Percentiles rank a stretch among this genome's conserved stretches.
Evolutionary conservation across 139 green algal species (phyloP).

Genomic region (Tetradesmus obliquus): DNA sequence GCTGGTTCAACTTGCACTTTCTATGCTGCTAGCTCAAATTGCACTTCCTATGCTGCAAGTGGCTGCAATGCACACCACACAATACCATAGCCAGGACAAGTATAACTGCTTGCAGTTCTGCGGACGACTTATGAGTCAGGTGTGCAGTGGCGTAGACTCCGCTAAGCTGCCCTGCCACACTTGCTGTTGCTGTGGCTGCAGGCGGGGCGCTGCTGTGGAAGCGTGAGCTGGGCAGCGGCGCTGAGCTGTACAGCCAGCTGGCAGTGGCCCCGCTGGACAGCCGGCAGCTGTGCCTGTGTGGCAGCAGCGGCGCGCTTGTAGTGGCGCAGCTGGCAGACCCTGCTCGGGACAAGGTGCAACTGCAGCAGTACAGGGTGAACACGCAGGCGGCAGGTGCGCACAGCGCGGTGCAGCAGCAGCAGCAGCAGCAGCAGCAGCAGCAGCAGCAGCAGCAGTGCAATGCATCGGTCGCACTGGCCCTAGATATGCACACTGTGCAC

Average conservation of each 20-base stretch:
- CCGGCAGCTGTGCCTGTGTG: constrained; percentile 68
- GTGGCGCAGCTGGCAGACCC: constrained; percentile 61
- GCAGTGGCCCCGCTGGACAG: constrained; percentile 73
- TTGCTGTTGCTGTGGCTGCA: constrained; percentile 9
- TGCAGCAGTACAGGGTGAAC: constrained; percentile 69
- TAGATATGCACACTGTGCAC: too few relatives aligned
- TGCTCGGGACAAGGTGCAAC: constrained; percentile 46
- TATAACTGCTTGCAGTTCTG: too few relatives aligned
- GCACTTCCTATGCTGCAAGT: too few relatives aligned
- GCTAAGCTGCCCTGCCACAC: neutral
- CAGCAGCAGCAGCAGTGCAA: neutral
- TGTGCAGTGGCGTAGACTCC: too few relatives aligned
- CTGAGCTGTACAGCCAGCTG: constrained; percentile 63
- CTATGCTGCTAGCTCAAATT: neutral
- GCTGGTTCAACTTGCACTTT: too few relatives aligned
- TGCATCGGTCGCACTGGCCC: neutral
- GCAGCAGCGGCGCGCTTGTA: constrained; percentile 63
- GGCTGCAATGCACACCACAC: too few relatives aligned
- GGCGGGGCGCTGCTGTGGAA: constrained; percentile 56
- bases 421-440: neutral
- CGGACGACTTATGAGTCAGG: too few relatives aligned
- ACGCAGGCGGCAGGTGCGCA: neutral
- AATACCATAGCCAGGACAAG: too few relatives aligned
- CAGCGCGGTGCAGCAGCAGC: neutral
- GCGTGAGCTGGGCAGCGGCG: constrained; percentile 46